Percentiles rank a stretch among this genome's conserved stretches.
Evolutionary conservation across 352 stramenopile species (phyloP).

Genomic region (Detonula confervacea): DNA sequence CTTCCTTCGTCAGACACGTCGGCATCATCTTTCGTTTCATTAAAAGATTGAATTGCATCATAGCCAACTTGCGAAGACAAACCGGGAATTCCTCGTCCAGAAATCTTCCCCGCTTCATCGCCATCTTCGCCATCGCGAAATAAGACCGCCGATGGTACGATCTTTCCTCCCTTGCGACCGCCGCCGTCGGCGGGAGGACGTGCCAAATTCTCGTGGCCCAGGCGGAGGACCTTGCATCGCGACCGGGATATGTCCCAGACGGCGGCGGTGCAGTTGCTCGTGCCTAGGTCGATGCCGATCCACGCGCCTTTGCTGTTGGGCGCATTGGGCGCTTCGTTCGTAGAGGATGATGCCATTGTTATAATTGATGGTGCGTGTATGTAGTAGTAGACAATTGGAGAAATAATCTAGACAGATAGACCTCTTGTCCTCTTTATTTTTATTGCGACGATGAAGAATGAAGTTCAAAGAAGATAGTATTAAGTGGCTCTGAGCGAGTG

Average conservation of each 20-base stretch:
- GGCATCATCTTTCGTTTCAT: too few species aligned
- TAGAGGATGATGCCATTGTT: not conserved
- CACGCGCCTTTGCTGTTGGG: constrained; percentile 48
- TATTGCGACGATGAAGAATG: too few species aligned
- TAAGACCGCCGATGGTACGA: constrained; percentile 57
- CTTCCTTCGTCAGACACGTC: not conserved
- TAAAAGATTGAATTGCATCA: constrained; percentile 14
- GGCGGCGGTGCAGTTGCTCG: constrained; percentile 74
- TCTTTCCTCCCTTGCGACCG: constrained; percentile 49
- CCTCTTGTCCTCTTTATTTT: too few species aligned
- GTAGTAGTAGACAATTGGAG: too few species aligned
- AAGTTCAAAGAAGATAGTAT: too few species aligned
- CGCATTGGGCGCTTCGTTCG: not conserved
- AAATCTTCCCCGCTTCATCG: not conserved
- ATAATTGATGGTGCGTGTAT: too few species aligned
- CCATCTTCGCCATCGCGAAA: constrained; percentile 32
- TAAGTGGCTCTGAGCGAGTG: too few species aligned
- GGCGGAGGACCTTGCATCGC: constrained; percentile 67
- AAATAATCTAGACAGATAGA: too few species aligned
- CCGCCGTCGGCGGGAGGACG: constrained; percentile 25
- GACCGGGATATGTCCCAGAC: constrained; percentile 75
- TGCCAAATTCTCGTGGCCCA: constrained; percentile 40
- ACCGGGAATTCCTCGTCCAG: not conserved
- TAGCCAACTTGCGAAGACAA: constrained; percentile 33
- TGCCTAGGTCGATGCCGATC: constrained; percentile 85